Conservation (phyloP, 2,329 filamentous ascomycete genomes). For the Trichothecium sympodiale region DNA sequence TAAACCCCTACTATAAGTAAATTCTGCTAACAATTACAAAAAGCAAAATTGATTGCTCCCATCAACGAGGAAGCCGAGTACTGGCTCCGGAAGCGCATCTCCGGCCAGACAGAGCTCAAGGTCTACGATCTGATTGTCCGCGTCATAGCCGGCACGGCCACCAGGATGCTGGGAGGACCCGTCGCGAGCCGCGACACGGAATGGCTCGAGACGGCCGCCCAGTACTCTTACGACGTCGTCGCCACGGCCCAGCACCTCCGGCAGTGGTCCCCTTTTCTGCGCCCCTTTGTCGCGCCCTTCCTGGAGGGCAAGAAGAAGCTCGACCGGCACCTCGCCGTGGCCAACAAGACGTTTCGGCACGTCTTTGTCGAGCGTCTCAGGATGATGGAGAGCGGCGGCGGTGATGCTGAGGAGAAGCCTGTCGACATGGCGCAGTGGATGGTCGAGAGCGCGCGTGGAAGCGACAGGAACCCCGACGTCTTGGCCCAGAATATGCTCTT, state of each 20-base stretch:
- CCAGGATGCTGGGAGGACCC: conserved; percentile 3
- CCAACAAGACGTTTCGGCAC: conserved; percentile 2
- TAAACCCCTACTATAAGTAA: not conserved
- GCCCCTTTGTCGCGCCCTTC: conserved; percentile 3
- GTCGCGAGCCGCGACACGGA: conserved; percentile 3
- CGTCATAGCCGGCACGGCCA: conserved; percentile 4
- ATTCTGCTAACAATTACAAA: conserved; percentile 12
- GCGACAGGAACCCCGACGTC: conserved; percentile 2
- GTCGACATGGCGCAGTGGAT: conserved; percentile 5
- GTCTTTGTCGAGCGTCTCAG: conserved; percentile 1
- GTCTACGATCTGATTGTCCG: conserved; percentile 4
- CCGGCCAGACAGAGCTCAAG: conserved; percentile 2
- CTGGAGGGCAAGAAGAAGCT: conserved; percentile 4
- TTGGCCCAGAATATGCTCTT: conserved; percentile 4
- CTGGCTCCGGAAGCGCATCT: conserved; percentile 6
- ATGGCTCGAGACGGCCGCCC: conserved; percentile 5
- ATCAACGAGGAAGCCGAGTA: conserved; percentile 4
- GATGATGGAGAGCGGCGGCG: not conserved
- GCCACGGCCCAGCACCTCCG: conserved; percentile 9
- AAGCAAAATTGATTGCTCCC: conserved; percentile 1
- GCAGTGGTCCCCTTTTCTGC: conserved; percentile 7
- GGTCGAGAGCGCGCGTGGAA: conserved; percentile 1
- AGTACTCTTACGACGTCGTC: conserved; percentile 4
- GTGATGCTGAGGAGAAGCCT: conserved; percentile 2
- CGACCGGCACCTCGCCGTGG: conserved; percentile 1